phyloP scores from a whole-genome alignment of 257 asterid species.

The Gentiana macrophylla region DNA sequence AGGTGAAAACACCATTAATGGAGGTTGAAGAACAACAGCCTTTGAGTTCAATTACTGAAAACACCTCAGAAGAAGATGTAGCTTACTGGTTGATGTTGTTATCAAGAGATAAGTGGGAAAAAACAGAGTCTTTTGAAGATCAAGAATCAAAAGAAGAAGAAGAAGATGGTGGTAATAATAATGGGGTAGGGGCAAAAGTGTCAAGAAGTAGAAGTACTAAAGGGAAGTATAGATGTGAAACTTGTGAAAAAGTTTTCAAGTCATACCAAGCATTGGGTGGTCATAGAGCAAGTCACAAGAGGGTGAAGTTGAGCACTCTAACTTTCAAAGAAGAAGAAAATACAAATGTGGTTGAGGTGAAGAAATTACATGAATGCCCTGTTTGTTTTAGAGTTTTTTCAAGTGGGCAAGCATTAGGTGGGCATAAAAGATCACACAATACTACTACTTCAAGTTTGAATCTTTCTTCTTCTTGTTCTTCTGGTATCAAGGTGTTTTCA shows the following conservation, averaged over 20 bases:
- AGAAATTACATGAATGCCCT: conserved; percentile 66
- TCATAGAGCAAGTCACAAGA: conserved; percentile 89
- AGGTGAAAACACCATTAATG: conserved; percentile 3
- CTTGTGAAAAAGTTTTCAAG: conserved; percentile 50
- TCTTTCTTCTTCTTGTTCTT: conserved; percentile 3
- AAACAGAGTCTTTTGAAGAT: conserved; percentile 6
- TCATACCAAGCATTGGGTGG: conserved; percentile 96
- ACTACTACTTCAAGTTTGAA: conserved; percentile 9
- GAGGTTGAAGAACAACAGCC: conserved; percentile 21
- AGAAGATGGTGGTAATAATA: conserved; percentile 12
- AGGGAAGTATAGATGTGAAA: conserved; percentile 68
- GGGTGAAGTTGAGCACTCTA: conserved; percentile 18
- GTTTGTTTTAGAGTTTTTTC: conserved; percentile 60
- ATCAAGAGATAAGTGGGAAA: conserved; percentile 59
- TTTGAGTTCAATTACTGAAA: conserved; percentile 61
- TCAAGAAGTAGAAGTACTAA: conserved; percentile 19
- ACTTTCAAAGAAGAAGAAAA: conserved; percentile 5
- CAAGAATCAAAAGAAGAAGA: not conserved
- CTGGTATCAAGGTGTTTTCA: not conserved
- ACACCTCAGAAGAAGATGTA: conserved; percentile 60
- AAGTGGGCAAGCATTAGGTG: conserved; percentile 94
- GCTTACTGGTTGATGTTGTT: conserved; percentile 79
- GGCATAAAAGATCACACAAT: conserved; percentile 80
- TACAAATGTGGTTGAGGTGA: conserved; percentile 16
- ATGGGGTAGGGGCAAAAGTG: conserved; percentile 15